Evolutionary conservation across 768 basidiomycete species (phyloP), one percentile per base, ranked within the genome.

Genomic region (Amanita muscaria): DNA sequence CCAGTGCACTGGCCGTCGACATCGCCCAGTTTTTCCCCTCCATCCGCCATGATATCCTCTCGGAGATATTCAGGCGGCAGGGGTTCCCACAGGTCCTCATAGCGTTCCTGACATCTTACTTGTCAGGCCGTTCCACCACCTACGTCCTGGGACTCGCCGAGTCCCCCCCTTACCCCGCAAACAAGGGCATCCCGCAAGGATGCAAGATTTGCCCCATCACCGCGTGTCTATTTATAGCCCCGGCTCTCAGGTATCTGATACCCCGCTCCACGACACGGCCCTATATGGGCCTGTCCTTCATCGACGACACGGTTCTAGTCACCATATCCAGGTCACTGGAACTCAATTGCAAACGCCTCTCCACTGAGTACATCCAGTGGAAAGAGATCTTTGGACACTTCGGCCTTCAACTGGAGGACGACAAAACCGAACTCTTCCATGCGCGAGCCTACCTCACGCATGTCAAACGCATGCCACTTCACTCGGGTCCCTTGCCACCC

Each of bases 1-100:
- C 32, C 10, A 43, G 14, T 9, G 16, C 42, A 11, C 25, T 48
- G 12, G 40, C 46, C 21, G 15, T 40, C 5, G 38, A 40, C 38
- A 27, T 40, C 15, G 21, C 12, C 5, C n/a, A 22, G 6, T 40
- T 16, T 18, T 40, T 22, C 24, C n/a, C 12, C 8, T 16, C 12
- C 5, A 22, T 40, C 5, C 8, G 21, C 15, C 38, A 40, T 22
- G 10, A 22, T 6, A 7, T 12, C 19, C 38, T 40, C 10, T 11
- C 6, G n/a, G 6, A 12, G 7, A 15, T 40, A 5, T 18, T 40
- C 21, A 5, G 15, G 21, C 10, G 5, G 21, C 38, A 14, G 11
- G 38, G 38, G 9, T 27, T 40, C 33, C 14, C 33, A 14, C 6
- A 6, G 14, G 8, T n/a, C 6, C 6, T 34, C 6, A 15, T 34